Conservation (phyloP, 495 filamentous ascomycete species). For the Podospora pseudopauciseta region DNA sequence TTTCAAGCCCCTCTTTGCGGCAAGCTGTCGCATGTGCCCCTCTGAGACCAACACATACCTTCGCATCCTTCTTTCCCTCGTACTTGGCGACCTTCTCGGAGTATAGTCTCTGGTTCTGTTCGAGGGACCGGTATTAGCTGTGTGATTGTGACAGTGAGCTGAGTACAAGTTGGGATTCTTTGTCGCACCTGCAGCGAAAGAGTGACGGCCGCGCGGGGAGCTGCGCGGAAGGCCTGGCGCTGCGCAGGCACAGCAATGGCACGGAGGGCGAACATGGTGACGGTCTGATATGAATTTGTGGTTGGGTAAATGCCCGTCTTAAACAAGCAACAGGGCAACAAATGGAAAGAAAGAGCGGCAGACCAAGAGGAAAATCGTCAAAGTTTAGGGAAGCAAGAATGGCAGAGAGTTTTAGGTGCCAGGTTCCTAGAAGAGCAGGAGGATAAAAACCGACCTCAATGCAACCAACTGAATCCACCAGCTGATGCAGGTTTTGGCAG, state of each 20-base stretch:
- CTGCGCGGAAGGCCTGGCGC: constrained; percentile 48
- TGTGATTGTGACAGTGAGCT: neutral
- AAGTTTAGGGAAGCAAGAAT: constrained; percentile 12
- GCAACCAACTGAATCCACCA: constrained; percentile 20
- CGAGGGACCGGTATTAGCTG: constrained; percentile 27
- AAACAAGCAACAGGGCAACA: constrained; percentile 5
- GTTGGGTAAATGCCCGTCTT: constrained; percentile 3
- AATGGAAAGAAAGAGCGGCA: constrained; percentile 8
- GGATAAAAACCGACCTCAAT: constrained; percentile 23
- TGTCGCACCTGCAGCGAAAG: constrained; percentile 45
- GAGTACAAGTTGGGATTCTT: constrained; percentile 11
- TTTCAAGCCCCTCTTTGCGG: constrained; percentile 27
- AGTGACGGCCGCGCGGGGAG: constrained; percentile 43
- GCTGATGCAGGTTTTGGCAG: constrained; percentile 19
- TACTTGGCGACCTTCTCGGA: constrained; percentile 84
- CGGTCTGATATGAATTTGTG: constrained; percentile 1
- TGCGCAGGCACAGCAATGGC: constrained; percentile 49
- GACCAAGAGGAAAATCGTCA: neutral
- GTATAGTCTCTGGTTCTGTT: constrained; percentile 44
- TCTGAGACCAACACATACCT: constrained; percentile 56
- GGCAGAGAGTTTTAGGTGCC: neutral
- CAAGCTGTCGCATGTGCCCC: constrained; percentile 9
- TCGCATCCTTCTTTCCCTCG: constrained; percentile 78
- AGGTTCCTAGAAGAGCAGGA: neutral
- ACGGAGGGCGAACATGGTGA: constrained; percentile 51